phyloP scores from a whole-genome alignment of 306 rosid genomes.

The Rubus parviflorus region DNA sequence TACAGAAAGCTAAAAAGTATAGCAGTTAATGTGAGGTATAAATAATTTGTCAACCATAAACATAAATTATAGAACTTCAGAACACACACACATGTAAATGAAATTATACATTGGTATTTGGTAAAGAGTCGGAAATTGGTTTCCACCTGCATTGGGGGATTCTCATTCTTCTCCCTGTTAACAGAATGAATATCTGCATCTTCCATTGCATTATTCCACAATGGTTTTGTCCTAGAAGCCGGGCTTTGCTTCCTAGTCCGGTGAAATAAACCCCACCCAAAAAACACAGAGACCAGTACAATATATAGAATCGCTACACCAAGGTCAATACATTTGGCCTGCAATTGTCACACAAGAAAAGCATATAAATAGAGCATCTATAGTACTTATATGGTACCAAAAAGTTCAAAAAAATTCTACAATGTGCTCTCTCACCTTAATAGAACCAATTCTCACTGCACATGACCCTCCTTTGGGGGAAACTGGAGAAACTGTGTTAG shows the following conservation, averaged over 20 bases:
- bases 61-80: not conserved
- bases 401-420: not conserved
- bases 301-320: slow-evolving; percentile 63
- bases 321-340: slow-evolving; percentile 88
- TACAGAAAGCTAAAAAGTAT: not conserved
- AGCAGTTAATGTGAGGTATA: too few relatives aligned
- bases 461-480: slow-evolving; percentile 55
- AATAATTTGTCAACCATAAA: not conserved
- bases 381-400: not conserved
- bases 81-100: not conserved
- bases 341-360: slow-evolving; percentile 40
- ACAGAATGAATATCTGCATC: slow-evolving; percentile 49
- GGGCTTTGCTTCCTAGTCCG: slow-evolving; percentile 53
- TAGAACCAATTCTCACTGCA: slow-evolving; percentile 69
- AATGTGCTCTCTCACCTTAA: slow-evolving; percentile 57
- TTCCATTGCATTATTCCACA: slow-evolving; percentile 51
- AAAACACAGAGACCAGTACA: slow-evolving; percentile 53
- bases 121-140: slow-evolving; percentile 22
- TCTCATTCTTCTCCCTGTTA: slow-evolving; percentile 65
- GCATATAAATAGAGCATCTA: slow-evolving; percentile 28
- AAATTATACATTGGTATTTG: not conserved
- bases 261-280: slow-evolving; percentile 83
- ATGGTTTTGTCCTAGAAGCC: slow-evolving; percentile 47
- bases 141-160: slow-evolving; percentile 76
- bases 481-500: slow-evolving; percentile 57